A percentile compares a stretch with the other conserved stretches of the same genome.
Evolutionary conservation across 225 moss, liverwort and hornwort genomes (phyloP).

Genomic region (Anthoceros angustus): DNA sequence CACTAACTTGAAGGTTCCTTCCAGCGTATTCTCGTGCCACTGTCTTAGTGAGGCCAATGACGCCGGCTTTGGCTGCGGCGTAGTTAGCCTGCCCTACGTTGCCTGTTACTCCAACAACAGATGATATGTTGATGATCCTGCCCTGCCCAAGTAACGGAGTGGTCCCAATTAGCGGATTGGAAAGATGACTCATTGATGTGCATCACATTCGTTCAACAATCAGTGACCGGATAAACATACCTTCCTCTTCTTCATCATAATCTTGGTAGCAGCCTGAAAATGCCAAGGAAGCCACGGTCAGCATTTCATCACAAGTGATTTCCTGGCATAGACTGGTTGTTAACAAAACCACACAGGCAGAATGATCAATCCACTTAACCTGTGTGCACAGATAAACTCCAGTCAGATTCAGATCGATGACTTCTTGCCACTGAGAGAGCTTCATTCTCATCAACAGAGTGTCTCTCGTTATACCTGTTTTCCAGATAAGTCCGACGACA

Average conservation of each 20-base stretch:
- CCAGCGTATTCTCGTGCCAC: conserved; percentile 84
- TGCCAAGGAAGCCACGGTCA: not conserved
- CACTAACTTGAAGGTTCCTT: conserved; percentile 61
- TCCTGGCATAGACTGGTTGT: too few species aligned
- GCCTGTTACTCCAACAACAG: conserved; percentile 77
- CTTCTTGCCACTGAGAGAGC: conserved; percentile 88
- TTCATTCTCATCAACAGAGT: conserved; percentile 95
- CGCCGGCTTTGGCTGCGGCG: conserved; percentile 91
- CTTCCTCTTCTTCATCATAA: conserved; percentile 95
- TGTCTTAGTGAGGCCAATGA: conserved; percentile 78
- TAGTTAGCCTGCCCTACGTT: conserved; percentile 87
- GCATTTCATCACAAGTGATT: too few species aligned
- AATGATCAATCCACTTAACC: conserved; percentile 13
- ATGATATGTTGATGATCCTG: conserved; percentile 82
- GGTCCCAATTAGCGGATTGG: too few species aligned
- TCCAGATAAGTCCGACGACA: not conserved
- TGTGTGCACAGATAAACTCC: conserved; percentile 96
- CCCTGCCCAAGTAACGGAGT: conserved; percentile 20
- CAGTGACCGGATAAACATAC: conserved; percentile 12
- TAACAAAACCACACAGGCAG: too few species aligned
- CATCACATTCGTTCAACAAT: not conserved
- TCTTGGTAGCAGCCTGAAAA: conserved; percentile 71
- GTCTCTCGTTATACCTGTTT: conserved; percentile 68
- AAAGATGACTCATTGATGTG: too few species aligned
- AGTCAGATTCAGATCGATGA: conserved; percentile 80